Evolutionary conservation across 1,284 basidiomycete genomes (phyloP).

Genomic region (Leccinum fuscescens): DNA sequence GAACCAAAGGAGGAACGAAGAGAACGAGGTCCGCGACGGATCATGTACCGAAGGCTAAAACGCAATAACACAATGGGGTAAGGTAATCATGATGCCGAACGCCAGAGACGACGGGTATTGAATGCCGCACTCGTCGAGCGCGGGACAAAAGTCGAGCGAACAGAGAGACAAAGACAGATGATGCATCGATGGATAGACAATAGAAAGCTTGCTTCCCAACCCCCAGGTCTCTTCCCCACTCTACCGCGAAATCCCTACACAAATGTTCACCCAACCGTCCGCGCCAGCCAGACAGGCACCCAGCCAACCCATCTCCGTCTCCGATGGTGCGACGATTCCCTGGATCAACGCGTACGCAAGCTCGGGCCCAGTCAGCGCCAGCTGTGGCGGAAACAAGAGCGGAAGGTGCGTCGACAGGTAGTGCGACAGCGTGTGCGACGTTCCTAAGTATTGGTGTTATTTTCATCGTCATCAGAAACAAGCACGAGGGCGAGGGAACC

Average conservation of each 20-base stretch:
- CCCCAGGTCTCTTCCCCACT: not conserved
- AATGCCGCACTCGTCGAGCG: not conserved
- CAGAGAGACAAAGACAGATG: not conserved
- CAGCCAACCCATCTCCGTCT: constrained; percentile 91
- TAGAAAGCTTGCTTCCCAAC: not conserved
- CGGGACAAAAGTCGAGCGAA: not conserved
- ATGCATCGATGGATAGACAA: not conserved
- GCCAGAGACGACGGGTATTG: not conserved
- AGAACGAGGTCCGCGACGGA: not conserved
- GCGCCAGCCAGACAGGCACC: constrained; percentile 87
- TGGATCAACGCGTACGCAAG: constrained; percentile 77
- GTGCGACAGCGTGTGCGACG: constrained; percentile 55
- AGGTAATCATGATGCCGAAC: not conserved
- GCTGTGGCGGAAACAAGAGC: constrained; percentile 55
- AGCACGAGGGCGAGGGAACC: not conserved
- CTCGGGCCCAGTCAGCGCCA: constrained; percentile 34
- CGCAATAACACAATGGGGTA: not conserved
- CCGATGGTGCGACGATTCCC: constrained; percentile 82
- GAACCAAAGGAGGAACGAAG: not conserved
- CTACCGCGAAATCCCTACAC: constrained; percentile 58
- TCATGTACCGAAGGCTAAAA: constrained; percentile 3
- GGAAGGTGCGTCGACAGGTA: constrained; percentile 65
- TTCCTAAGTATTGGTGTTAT: constrained; percentile 41
- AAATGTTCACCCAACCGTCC: constrained; percentile 93
- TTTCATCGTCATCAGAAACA: not conserved